Evolutionary conservation across 768 basidiomycete species (phyloP), one percentile per base, ranked within the genome.

Genomic region (Naganishia onofrii): DNA sequence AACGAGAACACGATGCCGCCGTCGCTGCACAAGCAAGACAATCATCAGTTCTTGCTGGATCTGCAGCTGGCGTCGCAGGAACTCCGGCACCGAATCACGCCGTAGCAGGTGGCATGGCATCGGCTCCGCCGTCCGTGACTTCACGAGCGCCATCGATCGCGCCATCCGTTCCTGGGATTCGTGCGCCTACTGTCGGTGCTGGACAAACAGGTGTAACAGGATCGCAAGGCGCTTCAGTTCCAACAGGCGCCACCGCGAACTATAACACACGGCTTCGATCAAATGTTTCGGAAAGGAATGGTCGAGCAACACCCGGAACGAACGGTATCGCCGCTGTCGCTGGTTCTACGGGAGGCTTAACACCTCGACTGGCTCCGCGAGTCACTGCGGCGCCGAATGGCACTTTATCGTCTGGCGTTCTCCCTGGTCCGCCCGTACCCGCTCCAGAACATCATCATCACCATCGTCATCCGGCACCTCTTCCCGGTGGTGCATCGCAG

Each of bases 41-140:
- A 28, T 52, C 65, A 51, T 51, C 65, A 48, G 28, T 66, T 51
- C 26, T 66, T 26, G 17, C 42, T 42, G 42, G 28, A 66, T 36
- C 34, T 12, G 13, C n/a, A 53, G 46, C 46, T 26, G 48, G 48
- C 48, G 21, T 21, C 12, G 48, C 48, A 51, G 48, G 48, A 51
- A 51, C 48, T 7, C 48, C 48, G 7, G 48, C 48, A 3, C 23
- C 48, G 21, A 51, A 8, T n/a, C 48, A 51, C 48, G 48, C 48
- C 48, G 48, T 51, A 51, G 12, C 23, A 1, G 19, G n/a, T n/a
- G 19, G n/a, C 15, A 51, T 26, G 23, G 23, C 3, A 21, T 51
- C 23, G 1, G 48, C 23, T 51, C 48, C 48, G 3, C 48, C 48
- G 13, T 21, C n/a, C 48, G 48, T 51, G 21, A n/a, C 48, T n/a